These are phyloP conservation scores for Fusarium annulatum DNA, from an alignment of 2,329 filamentous ascomycete genomes.

Conservation along the genomic window DNA sequence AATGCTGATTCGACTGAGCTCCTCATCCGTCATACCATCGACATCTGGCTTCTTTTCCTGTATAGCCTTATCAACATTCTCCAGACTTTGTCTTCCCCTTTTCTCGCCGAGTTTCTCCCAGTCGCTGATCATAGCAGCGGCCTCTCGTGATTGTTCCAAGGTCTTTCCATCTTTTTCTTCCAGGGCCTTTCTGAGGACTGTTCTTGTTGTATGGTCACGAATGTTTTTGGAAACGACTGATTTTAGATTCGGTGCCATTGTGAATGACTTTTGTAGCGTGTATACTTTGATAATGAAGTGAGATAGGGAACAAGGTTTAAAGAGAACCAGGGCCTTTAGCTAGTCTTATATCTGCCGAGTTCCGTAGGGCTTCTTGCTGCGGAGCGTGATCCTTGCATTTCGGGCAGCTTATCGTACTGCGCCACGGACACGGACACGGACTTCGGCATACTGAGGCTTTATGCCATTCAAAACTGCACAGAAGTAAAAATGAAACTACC, in stretches of 20 bases:
- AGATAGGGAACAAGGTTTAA: background rate
- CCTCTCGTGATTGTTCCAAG: background rate
- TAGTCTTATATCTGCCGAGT: background rate
- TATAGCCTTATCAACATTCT: background rate
- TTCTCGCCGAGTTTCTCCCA: background rate
- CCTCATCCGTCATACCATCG: constrained; percentile 10
- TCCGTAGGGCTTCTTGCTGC: background rate
- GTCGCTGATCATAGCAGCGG: constrained; percentile 8
- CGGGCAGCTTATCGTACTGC: background rate
- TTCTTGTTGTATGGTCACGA: constrained; percentile 2
- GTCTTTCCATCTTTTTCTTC: background rate
- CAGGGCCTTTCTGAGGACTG: background rate
- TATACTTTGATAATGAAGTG: accelerated
- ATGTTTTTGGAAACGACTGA: constrained; percentile 3
- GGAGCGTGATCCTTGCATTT: background rate
- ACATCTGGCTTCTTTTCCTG: background rate
- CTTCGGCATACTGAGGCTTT: background rate
- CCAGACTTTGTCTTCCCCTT: background rate
- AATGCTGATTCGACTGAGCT: constrained; percentile 7
- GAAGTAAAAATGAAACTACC: no score
- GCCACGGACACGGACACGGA: constrained; percentile 1
- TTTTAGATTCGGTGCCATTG: constrained; percentile 11
- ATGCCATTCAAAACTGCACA: background rate
- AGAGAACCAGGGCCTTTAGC: no score
- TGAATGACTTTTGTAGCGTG: background rate